Conservation (phyloP, 495 filamentous ascomycete genomes). For the Tuber indicum region DNA sequence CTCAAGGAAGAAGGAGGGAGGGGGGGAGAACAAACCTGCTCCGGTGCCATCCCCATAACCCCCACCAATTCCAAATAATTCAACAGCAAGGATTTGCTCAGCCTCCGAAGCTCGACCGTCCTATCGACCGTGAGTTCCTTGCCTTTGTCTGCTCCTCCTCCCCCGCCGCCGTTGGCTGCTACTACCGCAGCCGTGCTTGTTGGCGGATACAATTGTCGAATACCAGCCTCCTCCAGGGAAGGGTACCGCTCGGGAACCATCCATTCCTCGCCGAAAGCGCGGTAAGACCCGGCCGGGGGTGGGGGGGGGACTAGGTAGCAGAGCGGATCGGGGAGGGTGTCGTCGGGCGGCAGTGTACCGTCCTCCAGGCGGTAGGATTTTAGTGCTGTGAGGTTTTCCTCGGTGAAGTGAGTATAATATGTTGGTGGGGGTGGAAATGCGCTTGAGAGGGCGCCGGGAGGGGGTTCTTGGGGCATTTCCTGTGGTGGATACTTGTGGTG, state of each 20-base stretch:
- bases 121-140: slow-evolving; percentile 53
- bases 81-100: slow-evolving; percentile 74
- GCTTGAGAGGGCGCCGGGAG: slow-evolving; percentile 47
- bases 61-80: slow-evolving; percentile 78
- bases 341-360: slow-evolving; percentile 24
- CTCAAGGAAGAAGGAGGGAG: background rate
- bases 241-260: slow-evolving; percentile 54
- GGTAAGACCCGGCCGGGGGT: slow-evolving; percentile 63
- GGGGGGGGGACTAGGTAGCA: slow-evolving; percentile 71
- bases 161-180: slow-evolving; percentile 6
- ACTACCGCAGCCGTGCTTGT: slow-evolving; percentile 4
- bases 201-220: slow-evolving; percentile 59
- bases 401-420: slow-evolving; percentile 83
- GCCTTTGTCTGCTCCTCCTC: slow-evolving; percentile 35
- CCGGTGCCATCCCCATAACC: slow-evolving; percentile 58
- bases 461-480: slow-evolving; percentile 45
- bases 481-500: slow-evolving; percentile 3
- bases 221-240: slow-evolving; percentile 60
- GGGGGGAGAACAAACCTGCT: slow-evolving; percentile 44
- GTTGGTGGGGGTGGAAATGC: slow-evolving; percentile 78
- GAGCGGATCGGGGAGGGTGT: slow-evolving; percentile 46
- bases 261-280: slow-evolving; percentile 64
- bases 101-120: slow-evolving; percentile 65
- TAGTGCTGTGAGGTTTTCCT: slow-evolving; percentile 64
- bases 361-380: slow-evolving; percentile 45